Evolutionary conservation across 257 asterid genomes (phyloP), one percentile per base, ranked within the genome.

Genomic region (Coffea eugenioides): DNA sequence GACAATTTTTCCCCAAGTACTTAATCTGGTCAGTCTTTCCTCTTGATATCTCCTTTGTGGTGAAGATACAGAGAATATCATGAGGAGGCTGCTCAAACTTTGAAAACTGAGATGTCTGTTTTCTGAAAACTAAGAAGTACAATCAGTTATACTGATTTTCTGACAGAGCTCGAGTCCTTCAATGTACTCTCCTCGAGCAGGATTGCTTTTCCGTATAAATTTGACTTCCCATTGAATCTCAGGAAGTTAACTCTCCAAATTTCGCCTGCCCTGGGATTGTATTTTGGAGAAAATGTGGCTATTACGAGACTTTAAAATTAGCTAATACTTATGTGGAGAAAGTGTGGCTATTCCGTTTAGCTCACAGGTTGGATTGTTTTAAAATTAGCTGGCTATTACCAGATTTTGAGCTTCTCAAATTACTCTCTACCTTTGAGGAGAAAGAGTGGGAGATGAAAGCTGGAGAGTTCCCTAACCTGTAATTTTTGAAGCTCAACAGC

Each of bases 1-100:
- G 2, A 39, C 43, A 39, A 39, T 39, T 39, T 39, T 39, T 39
- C 43, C 43, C 16, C 5, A 41, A 13, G 11, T 31, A 0, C 43
- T 39, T 39, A 77, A 65, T 51, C 20, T 77, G 20, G 74, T 45
- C 21, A 46, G 62, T n/a, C 21, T 77, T 64, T 77, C 80, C 45
- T 43, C 49, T 16, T 65, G 20, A 8, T 11, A 7, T 34, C 59
- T 77, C 21, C 34, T 39, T 39, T 39, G 43, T 4, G 43, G 43
- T 39, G 15, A 51, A 66, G 80, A 18, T 25, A 2, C 64, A 65
- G 36, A 65, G 23, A 67, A 45, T 1, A 64, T 77, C 27, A 8
- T 64, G 18, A 65, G 80, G 31, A 31, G 74, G 48, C 8, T 77
- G 14, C 73, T 74, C 20, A 68, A 14, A 10, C 80, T 65, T 20